These are phyloP conservation scores for Boletus patriciae DNA, from an alignment of 768 basidiomycete species.

Conservation along the genomic window DNA sequence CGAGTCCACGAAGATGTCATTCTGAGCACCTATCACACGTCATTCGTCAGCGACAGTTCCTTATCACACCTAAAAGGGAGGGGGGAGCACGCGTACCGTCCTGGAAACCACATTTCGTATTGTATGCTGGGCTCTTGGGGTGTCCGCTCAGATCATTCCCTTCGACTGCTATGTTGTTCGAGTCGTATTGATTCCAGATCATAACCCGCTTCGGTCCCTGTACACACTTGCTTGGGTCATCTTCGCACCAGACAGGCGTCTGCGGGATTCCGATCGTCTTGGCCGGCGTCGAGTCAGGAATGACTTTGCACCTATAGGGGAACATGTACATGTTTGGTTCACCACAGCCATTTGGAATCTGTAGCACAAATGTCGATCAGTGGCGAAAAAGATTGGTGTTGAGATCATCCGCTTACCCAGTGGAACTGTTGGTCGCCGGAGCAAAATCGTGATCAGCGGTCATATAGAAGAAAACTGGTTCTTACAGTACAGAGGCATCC, in stretches of 20 bases:
- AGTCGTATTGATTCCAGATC: neutral
- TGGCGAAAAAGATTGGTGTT: neutral
- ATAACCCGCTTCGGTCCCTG: conserved; percentile 11
- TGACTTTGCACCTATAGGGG: neutral
- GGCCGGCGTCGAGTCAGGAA: neutral
- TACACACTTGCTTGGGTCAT: neutral
- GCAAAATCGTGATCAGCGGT: neutral
- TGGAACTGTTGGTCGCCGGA: neutral
- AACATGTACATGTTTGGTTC: conserved; percentile 5
- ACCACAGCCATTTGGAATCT: conserved; percentile 13
- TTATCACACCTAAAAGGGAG: neutral
- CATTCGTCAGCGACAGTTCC: neutral
- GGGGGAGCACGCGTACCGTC: conserved; percentile 6
- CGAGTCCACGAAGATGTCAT: conserved; percentile 14
- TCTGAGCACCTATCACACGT: conserved; percentile 13
- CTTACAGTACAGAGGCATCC: conserved; percentile 11
- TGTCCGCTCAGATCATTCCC: conserved; percentile 3
- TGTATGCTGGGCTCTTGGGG: conserved; percentile 8
- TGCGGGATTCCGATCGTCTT: conserved; percentile 7
- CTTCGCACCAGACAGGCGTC: conserved; percentile 8
- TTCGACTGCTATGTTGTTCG: conserved; percentile 5
- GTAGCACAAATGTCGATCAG: neutral
- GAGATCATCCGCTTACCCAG: conserved; percentile 12
- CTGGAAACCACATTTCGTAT: conserved; percentile 10
- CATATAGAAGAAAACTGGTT: neutral